Base-by-base conservation (phyloP, 345 rosid genomes). In the Lumnitzera littorea region DNA sequence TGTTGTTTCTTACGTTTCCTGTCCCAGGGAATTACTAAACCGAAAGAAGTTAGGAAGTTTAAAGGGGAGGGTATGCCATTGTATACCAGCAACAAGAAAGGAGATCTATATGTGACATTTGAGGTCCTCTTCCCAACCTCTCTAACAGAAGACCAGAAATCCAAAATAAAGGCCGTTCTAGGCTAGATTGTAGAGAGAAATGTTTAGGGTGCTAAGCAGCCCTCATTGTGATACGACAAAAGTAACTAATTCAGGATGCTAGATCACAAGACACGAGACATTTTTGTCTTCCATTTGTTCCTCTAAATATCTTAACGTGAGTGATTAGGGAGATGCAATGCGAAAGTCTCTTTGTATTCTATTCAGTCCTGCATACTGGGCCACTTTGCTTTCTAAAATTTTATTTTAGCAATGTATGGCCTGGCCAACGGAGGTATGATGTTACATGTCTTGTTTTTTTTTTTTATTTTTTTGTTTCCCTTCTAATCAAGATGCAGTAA, bases 51-150 rank as follows among this genome's bases (percentile, higher is more conserved):
- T 72, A 78, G 78, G 54, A 95, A 82, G 80, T 80, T 91, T 58
- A 91, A 82, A 80, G 99, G 92, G 17, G 97, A 94, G 81, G 99
- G 99, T 49, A 94, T 94, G 99, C 97, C 97, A 13, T 62, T 84
- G 78, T 91, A 91, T 73, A 78, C 66, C 60, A 91, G 94, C 74
- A 82, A 68, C 16, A 91, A 91, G 88, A 95, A 85, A 67, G 99
- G 96, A 2, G 84, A 91, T 63, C 91, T 95, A 24, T 88, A 85
- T 55, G 82, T 91, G 56, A 83, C 87, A 7, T 95, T 80, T 47
- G 99, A 95, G 80, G 95, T 95, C 69, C 82, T 88, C 55, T 95
- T 95, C 70, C 99, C 99, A 57, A 63, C 79, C 0, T 79, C 88
- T 13, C 84, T 95, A 64, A 86, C 90, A 0, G 83, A 82, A 50